Percentiles rank a stretch among this genome's conserved stretches.
phyloP scores from a whole-genome alignment of 2,329 filamentous ascomycete species.

The Didymella sp. region DNA sequence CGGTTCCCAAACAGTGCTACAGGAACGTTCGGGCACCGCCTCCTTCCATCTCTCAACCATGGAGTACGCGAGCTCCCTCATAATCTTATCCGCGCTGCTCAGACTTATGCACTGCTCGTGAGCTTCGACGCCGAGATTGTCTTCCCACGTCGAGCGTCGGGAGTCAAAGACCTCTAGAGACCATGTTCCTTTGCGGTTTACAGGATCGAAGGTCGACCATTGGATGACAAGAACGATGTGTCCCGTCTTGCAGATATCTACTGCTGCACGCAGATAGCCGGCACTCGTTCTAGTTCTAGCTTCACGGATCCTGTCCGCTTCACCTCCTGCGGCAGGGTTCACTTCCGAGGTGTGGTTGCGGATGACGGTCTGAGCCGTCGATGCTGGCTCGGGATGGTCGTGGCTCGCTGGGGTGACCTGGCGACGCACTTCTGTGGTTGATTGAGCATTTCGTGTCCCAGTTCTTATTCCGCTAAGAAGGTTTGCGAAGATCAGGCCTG shows the following conservation, averaged over 20 bases:
- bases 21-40: too few species aligned
- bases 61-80: too few species aligned
- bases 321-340: not conserved
- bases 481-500: not conserved
- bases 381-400: not conserved
- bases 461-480: not conserved
- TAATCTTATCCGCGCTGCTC: too few species aligned
- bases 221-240: not conserved
- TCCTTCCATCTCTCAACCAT: not conserved
- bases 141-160: not conserved
- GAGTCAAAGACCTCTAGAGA: not conserved
- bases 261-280: not conserved
- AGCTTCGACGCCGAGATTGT: not conserved
- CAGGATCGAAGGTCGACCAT: not conserved
- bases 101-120: not conserved
- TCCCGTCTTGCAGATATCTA: not conserved
- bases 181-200: conserved; percentile 1
- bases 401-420: not conserved
- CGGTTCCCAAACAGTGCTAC: not conserved
- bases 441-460: not conserved
- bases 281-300: not conserved
- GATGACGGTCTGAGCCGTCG: too few species aligned
- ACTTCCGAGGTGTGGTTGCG: not conserved
- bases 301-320: too few species aligned
- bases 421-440: not conserved